Evolutionary conservation across 805 yeast species (phyloP).

Genomic region (Cyberlindnera euphorbiae): DNA sequence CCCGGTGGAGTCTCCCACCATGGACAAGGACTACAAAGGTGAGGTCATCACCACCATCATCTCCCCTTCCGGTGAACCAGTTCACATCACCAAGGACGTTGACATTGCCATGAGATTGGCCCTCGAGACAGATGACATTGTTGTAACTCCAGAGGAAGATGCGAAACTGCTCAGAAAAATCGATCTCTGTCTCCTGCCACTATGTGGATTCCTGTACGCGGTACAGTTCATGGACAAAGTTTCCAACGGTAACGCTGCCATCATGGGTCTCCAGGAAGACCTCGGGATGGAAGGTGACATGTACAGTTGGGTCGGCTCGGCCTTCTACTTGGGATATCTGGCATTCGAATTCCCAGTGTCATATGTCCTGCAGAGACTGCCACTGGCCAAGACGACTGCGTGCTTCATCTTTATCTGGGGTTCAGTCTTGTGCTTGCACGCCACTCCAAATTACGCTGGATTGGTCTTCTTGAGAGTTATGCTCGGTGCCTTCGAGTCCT

Average conservation of each 20-base stretch:
- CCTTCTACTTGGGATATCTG: constrained; percentile 60
- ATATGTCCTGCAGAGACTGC: constrained; percentile 46
- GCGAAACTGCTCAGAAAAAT: constrained; percentile 9
- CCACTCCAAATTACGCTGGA: constrained; percentile 28
- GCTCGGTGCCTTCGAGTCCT: constrained; percentile 47
- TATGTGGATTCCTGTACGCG: constrained; percentile 7
- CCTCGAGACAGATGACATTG: neutral
- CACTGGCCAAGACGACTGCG: constrained; percentile 47
- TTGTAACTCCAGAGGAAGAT: constrained; percentile 2
- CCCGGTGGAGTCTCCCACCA: neutral
- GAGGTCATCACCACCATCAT: constrained; percentile 2
- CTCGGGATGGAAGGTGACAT: constrained; percentile 39
- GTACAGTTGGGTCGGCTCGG: constrained; percentile 51
- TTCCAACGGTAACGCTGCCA: constrained; percentile 36
- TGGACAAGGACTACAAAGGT: neutral
- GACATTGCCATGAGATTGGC: constrained; percentile 1
- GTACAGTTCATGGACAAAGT: constrained; percentile 13
- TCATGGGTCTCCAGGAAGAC: constrained; percentile 44
- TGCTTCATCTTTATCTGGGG: constrained; percentile 57
- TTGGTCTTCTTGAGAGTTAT: constrained; percentile 42
- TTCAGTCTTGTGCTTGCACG: constrained; percentile 42
- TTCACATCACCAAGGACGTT: constrained; percentile 2
- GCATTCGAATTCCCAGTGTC: constrained; percentile 48
- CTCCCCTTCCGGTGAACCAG: constrained; percentile 1
- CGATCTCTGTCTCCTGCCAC: constrained; percentile 7